phyloP scores from a whole-genome alignment of 805 yeast genomes.

The Alloascoidea africana region DNA sequence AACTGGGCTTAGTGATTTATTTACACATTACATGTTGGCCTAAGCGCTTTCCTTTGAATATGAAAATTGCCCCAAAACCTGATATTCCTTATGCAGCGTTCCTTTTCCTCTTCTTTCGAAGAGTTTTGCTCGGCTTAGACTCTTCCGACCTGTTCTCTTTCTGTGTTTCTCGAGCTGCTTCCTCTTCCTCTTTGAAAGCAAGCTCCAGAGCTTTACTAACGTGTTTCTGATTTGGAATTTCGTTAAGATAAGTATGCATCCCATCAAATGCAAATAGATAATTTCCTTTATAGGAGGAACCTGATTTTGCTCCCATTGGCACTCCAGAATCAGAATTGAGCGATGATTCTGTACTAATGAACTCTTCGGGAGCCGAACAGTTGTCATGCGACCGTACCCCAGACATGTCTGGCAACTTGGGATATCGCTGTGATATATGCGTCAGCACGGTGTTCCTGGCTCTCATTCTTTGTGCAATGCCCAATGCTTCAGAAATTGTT shows the following conservation, averaged over 20 bases:
- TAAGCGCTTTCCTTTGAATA: too few species aligned
- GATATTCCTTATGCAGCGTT: too few species aligned
- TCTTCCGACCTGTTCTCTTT: background rate
- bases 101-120: too few species aligned
- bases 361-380: background rate
- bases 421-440: slow-evolving; percentile 87
- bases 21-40: too few species aligned
- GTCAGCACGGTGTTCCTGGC: slow-evolving; percentile 64
- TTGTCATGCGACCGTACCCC: background rate
- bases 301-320: background rate
- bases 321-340: background rate
- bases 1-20: too few species aligned
- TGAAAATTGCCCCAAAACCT: too few species aligned
- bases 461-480: slow-evolving; percentile 53
- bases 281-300: slow-evolving; percentile 7
- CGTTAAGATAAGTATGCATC: slow-evolving; percentile 32
- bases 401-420: slow-evolving; percentile 28
- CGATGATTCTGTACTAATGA: background rate
- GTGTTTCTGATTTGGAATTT: slow-evolving; percentile 21
- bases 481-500: slow-evolving; percentile 77
- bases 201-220: background rate
- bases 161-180: background rate
- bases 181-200: background rate
- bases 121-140: background rate
- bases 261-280: slow-evolving; percentile 45